A percentile compares a stretch with the other conserved stretches of the same genome.
Conservation (phyloP, 768 basidiomycete species). For the Amanita rubescens region DNA sequence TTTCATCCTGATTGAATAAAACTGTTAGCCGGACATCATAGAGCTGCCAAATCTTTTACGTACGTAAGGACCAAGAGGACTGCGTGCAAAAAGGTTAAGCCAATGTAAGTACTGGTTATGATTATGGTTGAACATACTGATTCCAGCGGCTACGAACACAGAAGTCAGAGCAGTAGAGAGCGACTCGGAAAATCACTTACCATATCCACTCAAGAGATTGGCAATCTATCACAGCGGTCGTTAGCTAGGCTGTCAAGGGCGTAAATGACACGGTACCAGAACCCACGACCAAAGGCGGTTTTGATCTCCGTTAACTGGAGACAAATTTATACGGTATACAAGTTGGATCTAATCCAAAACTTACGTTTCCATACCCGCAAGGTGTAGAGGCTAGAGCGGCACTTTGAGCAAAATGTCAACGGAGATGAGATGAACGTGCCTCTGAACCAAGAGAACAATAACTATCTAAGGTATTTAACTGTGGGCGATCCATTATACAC, state of each 20-base stretch:
- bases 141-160: not conserved
- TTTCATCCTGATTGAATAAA: not conserved
- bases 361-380: not conserved
- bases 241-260: no score
- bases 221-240: no score
- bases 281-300: not conserved
- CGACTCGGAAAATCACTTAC: not conserved
- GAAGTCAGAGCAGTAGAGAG: not conserved
- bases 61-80: no score
- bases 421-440: not conserved
- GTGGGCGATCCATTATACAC: no score
- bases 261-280: not conserved
- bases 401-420: not conserved
- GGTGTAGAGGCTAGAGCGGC: not conserved
- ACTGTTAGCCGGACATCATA: no score
- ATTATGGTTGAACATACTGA: not conserved
- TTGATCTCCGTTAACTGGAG: not conserved
- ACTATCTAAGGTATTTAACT: not conserved
- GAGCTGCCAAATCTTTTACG: no score
- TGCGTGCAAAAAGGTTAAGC: no score
- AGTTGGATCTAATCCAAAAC: not conserved
- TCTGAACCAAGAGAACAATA: not conserved
- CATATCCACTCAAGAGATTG: not conserved
- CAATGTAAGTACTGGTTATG: no score
- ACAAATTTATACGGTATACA: not conserved